phyloP scores from a whole-genome alignment of 2,329 filamentous ascomycete species.

The Fusarium virguliforme region DNA sequence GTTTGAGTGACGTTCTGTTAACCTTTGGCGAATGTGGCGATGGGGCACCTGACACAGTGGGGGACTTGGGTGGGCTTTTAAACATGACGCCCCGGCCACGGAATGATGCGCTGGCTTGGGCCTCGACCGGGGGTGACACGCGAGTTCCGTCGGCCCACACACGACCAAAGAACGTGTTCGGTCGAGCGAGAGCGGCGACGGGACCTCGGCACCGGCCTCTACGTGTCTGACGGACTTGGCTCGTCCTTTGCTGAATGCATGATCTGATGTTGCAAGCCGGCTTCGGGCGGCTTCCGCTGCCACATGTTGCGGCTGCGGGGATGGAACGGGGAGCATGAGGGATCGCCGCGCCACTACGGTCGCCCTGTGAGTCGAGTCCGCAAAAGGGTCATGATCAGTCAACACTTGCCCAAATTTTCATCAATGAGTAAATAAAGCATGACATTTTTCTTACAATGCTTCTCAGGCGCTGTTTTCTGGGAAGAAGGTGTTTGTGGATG shows the following conservation, averaged over 20 bases:
- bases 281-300: constrained; percentile 45
- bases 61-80: constrained; percentile 40
- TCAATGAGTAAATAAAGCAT: not conserved
- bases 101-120: constrained; percentile 1
- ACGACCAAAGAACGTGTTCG: constrained; percentile 26
- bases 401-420: not conserved
- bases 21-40: constrained; percentile 32
- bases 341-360: not conserved
- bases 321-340: constrained; percentile 12
- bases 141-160: constrained; percentile 21
- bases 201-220: constrained; percentile 48
- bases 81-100: constrained; percentile 32
- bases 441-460: too few species aligned
- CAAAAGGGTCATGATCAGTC: not conserved
- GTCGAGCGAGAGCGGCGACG: constrained; percentile 22
- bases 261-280: constrained; percentile 48
- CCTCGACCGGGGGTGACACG: constrained; percentile 20
- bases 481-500: too few species aligned
- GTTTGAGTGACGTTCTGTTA: constrained; percentile 20
- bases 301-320: constrained; percentile 26
- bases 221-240: not conserved
- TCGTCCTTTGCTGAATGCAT: constrained; percentile 23
- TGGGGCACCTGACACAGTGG: constrained; percentile 14
- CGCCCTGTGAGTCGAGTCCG: not conserved
- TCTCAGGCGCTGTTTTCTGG: too few species aligned